phyloP scores from a whole-genome alignment of 805 yeast genomes.

The Saccharomycopsis vini region DNA sequence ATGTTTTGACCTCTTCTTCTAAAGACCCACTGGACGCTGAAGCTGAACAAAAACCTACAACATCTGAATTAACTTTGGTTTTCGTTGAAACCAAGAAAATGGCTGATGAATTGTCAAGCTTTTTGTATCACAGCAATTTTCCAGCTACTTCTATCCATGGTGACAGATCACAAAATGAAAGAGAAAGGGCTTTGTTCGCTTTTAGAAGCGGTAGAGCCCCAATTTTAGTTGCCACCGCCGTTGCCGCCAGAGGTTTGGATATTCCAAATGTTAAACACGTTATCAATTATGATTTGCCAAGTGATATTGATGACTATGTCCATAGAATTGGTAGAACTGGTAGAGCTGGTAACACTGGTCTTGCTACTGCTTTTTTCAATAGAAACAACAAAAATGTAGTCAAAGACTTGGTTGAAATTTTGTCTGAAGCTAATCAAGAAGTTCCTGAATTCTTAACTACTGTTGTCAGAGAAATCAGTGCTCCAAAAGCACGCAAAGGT shows the following conservation, averaged over 20 bases:
- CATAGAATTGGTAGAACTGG: constrained; percentile 99
- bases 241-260: constrained; percentile 99
- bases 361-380: constrained; percentile 97
- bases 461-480: constrained; percentile 67
- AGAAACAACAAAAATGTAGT: constrained; percentile 86
- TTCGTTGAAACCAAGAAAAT: constrained; percentile 98
- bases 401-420: constrained; percentile 77
- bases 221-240: constrained; percentile 96
- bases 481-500: constrained; percentile 32
- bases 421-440: constrained; percentile 95
- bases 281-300: constrained; percentile 93
- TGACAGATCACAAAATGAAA: constrained; percentile 95
- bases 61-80: constrained; percentile 84
- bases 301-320: constrained; percentile 96
- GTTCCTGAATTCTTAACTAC: constrained; percentile 82
- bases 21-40: too few relatives aligned
- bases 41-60: too few relatives aligned
- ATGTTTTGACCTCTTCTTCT: constrained; percentile 73
- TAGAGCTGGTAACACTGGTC: constrained; percentile 99
- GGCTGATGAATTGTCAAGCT: constrained; percentile 95
- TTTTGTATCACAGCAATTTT: constrained; percentile 77
- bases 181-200: constrained; percentile 93
- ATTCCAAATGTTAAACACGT: constrained; percentile 98
- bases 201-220: constrained; percentile 91
- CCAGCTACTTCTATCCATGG: constrained; percentile 99